Percentiles rank a stretch among this genome's conserved stretches.
These are phyloP conservation scores for Tephrocybe sp. DNA, from an alignment of 768 basidiomycete genomes.

Conservation along the genomic window DNA sequence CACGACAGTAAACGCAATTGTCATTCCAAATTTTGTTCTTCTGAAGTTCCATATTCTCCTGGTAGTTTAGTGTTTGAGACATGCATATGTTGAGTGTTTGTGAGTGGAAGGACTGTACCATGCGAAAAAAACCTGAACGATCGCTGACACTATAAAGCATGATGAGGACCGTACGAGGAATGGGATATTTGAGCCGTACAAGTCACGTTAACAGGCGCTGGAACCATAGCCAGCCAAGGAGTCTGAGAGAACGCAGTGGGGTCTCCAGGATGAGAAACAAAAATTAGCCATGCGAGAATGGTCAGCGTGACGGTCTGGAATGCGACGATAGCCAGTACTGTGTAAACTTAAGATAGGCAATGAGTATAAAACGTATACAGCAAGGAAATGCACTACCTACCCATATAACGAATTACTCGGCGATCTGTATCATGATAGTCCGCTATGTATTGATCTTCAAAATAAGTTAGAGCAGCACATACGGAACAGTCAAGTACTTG, in stretches of 20 bases:
- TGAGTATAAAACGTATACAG: too few species aligned
- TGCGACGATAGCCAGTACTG: neutral
- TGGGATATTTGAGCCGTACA: neutral
- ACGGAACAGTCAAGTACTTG: too few species aligned
- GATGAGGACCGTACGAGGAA: neutral
- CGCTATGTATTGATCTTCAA: too few species aligned
- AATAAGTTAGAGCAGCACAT: too few species aligned
- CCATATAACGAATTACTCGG: too few species aligned
- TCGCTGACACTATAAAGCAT: neutral
- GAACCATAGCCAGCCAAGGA: neutral
- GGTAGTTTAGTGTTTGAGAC: too few species aligned
- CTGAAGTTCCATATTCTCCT: slow-evolving; percentile 8
- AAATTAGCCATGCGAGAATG: neutral
- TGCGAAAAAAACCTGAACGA: slow-evolving; percentile 7
- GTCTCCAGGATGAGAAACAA: neutral
- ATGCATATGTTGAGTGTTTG: neutral
- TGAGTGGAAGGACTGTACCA: neutral
- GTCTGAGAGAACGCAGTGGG: too few species aligned
- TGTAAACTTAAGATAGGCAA: too few species aligned
- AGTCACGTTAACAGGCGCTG: neutral
- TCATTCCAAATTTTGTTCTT: neutral
- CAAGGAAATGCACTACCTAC: too few species aligned
- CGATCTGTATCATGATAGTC: too few species aligned
- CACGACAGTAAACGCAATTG: neutral
- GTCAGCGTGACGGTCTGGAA: neutral